Base-by-base conservation (phyloP, 2,329 filamentous ascomycete genomes). In the Colletotrichum brevisporum region DNA sequence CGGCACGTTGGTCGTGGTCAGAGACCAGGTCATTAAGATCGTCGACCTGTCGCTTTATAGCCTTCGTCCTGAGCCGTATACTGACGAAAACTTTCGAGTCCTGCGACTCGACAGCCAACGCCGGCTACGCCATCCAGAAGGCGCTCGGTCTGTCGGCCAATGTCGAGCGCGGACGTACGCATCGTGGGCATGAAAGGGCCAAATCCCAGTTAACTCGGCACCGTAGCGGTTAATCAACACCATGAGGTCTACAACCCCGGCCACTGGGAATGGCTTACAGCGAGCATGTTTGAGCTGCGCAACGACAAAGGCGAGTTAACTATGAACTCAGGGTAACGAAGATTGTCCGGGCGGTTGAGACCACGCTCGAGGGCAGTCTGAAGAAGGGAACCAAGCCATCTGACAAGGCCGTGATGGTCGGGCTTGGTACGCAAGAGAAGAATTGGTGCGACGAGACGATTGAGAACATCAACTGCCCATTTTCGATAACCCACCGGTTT, bases 231-330 rank as follows among this genome's bases (percentile, higher is more conserved):
- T 71, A 12, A 21, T 60, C 21, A 69, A 78, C 47, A 69, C 66
- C 13, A 69, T 81, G 52, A 63, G 56, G 64, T 80, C 43, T 58
- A 67, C 18, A 81, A 78, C 69, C 72, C 73, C n/a, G n/a, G n/a
- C n/a, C n/a, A n/a, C n/a, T n/a, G n/a, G n/a, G n/a, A n/a, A n/a
- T n/a, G n/a, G n/a, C n/a, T n/a, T n/a, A n/a, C n/a, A n/a, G n/a
- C n/a, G n/a, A 77, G 76, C 60, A 63, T 72, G 18, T 81, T 81
- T 31, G 76, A 79, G 66, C 71, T 81, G 26, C 72, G 74, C 47
- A 76, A 75, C 45, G 69, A n/a, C n/a, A n/a, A n/a, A n/a, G n/a
- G n/a, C n/a, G n/a, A n/a, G n/a, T n/a, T n/a, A n/a, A n/a, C n/a
- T n/a, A n/a, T n/a, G n/a, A n/a, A n/a, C n/a, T n/a, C n/a, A n/a